phyloP scores from a whole-genome alignment of 176 grass and related monocot genomes.

The Oryza glaberrima region DNA sequence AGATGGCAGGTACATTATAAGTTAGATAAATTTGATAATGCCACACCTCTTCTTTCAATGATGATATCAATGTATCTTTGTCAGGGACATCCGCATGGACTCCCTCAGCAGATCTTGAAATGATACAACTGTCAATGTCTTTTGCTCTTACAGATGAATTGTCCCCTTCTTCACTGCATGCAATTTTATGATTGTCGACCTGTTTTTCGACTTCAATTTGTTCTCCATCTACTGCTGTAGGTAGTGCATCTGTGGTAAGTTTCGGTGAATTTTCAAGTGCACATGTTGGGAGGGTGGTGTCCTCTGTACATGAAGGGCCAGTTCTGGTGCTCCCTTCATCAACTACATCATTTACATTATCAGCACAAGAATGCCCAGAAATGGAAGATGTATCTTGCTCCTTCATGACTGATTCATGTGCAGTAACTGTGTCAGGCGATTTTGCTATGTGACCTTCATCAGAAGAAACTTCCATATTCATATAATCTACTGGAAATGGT shows the following conservation, averaged over 20 bases:
- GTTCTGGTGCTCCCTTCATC: constrained; percentile 34
- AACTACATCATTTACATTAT: constrained; percentile 36
- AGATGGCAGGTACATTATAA: constrained; percentile 19
- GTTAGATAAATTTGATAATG: constrained; percentile 23
- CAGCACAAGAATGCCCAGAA: constrained; percentile 18
- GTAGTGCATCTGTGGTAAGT: constrained; percentile 18
- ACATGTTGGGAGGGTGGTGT: background rate
- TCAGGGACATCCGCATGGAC: constrained; percentile 49
- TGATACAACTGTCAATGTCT: constrained; percentile 34
- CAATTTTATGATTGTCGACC: constrained; percentile 36
- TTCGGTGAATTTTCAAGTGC: constrained; percentile 36
- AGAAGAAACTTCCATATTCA: constrained; percentile 51
- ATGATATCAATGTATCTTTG: constrained; percentile 66
- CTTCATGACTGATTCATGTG: constrained; percentile 24
- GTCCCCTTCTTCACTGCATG: constrained; percentile 28
- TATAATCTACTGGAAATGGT: constrained; percentile 58
- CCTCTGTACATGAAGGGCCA: constrained; percentile 30
- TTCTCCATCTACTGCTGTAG: constrained; percentile 24
- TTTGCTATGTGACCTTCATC: constrained; percentile 48
- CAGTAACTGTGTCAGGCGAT: constrained; percentile 10
- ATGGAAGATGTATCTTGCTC: constrained; percentile 24
- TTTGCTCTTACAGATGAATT: constrained; percentile 38
- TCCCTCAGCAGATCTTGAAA: constrained; percentile 46
- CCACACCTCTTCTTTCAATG: constrained; percentile 83
- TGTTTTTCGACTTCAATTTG: constrained; percentile 37